Base-by-base conservation (phyloP, 208 protist species). In the Tritrichomonas musculus region DNA sequence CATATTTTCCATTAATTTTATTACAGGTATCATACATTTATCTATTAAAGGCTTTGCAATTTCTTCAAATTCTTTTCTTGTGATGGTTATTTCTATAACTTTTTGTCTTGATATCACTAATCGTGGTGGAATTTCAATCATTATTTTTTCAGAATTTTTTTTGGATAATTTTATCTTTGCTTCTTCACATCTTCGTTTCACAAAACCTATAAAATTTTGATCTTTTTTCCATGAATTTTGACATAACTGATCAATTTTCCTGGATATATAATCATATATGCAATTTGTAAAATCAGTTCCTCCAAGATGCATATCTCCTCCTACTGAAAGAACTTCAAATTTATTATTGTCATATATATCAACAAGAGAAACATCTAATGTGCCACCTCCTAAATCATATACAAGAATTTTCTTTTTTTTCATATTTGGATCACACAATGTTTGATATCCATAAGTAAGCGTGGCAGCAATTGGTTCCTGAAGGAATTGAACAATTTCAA, bases 401-500 rank as follows among this genome's bases (percentile, higher is more conserved):
- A 99, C 98, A 13, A 99, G 96, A 36, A 99, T 97, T 47, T 69
- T 57, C 95, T 97, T 95, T 82, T 94, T 47, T n/a, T 95, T 49
- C 92, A 55, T 95, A 27, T 17, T 41, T 96, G 95, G 96, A n/a
- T n/a, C 95, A 14, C 5, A 36, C 92, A 55, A 95, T 22, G 8
- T 41, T 96, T 95, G 96, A 93, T 98, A 96, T 84, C 98, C 97
- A 22, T 99, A 99, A 69, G 97, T 98, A 92, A 99, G 97, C 39
- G 98, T 98, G 4, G 97, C 97, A 22, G 98, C 98, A 11, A 98
- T 99, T 30, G 98, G 98, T 96, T 99, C 98, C 95, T 99, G 99
- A 94, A 99, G 97, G 94, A 99, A 98, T 93, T 98, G 96, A n/a
- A 99, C 92, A 55, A 99, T 98, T 80, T 99, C 97, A 13, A 99